These are phyloP conservation scores for Corylus heterophylla DNA, from an alignment of 306 rosid genomes.

Conservation along the genomic window DNA sequence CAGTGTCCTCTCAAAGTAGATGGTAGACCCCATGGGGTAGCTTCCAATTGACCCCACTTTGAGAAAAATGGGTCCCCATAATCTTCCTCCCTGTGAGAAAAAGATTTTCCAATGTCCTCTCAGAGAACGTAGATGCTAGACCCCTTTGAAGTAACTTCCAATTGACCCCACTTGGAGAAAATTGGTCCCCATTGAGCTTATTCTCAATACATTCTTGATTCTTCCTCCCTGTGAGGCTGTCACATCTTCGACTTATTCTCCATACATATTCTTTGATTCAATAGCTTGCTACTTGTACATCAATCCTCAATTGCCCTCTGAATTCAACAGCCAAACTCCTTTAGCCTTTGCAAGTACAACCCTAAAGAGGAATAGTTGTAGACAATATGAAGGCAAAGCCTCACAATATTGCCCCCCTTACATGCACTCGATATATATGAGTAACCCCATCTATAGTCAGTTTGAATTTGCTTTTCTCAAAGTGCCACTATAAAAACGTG, in stretches of 20 bases:
- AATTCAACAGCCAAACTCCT: background rate
- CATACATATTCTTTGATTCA: no score
- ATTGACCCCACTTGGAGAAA: no score
- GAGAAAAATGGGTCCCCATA: background rate
- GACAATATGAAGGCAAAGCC: no score
- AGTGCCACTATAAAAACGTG: no score
- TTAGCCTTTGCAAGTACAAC: background rate
- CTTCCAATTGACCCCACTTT: background rate
- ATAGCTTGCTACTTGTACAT: background rate
- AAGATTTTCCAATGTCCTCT: no score
- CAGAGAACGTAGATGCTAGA: no score
- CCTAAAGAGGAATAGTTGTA: background rate
- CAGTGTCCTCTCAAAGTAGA: background rate
- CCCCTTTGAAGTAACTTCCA: no score
- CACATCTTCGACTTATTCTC: background rate
- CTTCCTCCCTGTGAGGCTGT: background rate
- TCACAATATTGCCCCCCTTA: no score
- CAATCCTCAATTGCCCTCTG: background rate
- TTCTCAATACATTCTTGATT: background rate
- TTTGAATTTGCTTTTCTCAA: no score
- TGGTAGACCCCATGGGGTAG: background rate
- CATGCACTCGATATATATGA: no score
- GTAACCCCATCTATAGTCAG: no score
- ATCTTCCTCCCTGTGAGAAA: no score
- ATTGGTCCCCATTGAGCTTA: background rate